Evolutionary conservation across 208 protist genomes (phyloP), one percentile per base, ranked within the genome.

Genomic region (Leishmania turanica): DNA sequence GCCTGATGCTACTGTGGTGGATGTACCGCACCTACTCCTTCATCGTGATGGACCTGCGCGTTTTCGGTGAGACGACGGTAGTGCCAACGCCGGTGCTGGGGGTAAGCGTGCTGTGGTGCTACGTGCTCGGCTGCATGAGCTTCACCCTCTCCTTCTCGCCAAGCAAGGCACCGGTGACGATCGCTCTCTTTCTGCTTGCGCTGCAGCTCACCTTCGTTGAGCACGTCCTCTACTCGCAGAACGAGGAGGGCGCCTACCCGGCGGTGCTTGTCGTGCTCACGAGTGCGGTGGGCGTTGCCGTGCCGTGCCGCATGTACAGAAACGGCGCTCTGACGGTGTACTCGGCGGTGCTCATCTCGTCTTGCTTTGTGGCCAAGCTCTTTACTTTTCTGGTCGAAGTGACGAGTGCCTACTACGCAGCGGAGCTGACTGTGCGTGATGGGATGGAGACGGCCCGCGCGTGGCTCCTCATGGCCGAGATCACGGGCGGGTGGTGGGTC

Each of bases 11-110:
- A 74, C 72, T 96, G 84, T 97, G 93, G 93, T 97, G 92, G 92
- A 96, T 97, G 91, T 94, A 89, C 80, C 90, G 91, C 65, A 96
- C 89, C 78, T 97, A 93, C 84, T 96, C 93, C 37, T 97, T 96
- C 78, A 91, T 97, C 77, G 88, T 96, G 34, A 81, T 95, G 66
- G 91, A 96, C 65, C 82, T 97, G 56, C 89, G 92, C 79, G 93
- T 97, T 75, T 88, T 96, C 68, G 93, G 93, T 45, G 92, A 95
- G 87, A 73, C 90, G 69, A 73, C 82, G n/a, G 83, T 83, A 7
- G 87, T 97, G 53, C 85, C 92, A 40, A 96, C 89, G 49, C 86
- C 92, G 65, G 79, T 91, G 72, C 71, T 96, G 68, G 87, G 83
- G 49, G 77, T 93, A 56, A 90, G 82, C 49, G 90, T 97, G 40